A percentile compares a stretch with the other conserved stretches of the same genome.
Conservation (phyloP, 2,329 filamentous ascomycete genomes). For the Colletotrichum falcatum region DNA sequence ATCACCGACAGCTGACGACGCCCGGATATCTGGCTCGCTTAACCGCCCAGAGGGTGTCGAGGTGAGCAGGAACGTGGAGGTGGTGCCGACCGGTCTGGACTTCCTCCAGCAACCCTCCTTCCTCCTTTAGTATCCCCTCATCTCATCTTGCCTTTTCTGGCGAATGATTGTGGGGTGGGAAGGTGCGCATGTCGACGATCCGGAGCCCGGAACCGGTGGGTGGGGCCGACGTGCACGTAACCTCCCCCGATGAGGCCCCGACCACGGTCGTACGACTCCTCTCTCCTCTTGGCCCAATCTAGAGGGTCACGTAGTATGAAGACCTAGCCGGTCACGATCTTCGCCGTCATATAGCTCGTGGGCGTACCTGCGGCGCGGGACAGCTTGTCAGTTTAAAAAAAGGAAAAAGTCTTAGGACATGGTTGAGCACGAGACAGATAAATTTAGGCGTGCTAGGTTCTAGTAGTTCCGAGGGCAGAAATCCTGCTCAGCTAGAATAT, state of each 20-base stretch:
- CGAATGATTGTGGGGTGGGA: neutral
- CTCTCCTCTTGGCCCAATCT: neutral
- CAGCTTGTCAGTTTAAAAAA: neutral
- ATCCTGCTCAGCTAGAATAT: neutral
- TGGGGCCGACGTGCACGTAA: slow-evolving; percentile 16
- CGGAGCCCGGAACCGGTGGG: slow-evolving; percentile 32
- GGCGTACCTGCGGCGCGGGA: too few relatives aligned
- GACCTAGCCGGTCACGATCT: slow-evolving; percentile 2
- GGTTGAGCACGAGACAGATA: neutral
- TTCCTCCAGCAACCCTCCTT: neutral
- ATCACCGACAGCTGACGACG: neutral
- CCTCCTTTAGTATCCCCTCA: too few relatives aligned
- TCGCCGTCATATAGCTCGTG: slow-evolving; percentile 14
- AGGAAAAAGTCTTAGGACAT: neutral
- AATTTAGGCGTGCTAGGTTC: neutral
- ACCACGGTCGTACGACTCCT: slow-evolving; percentile 10
- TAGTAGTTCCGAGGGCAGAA: neutral
- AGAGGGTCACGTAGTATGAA: neutral
- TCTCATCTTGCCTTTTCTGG: slow-evolving; percentile 1
- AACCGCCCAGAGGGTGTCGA: slow-evolving; percentile 7
- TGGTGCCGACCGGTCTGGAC: slow-evolving; percentile 27
- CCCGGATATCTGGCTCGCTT: slow-evolving; percentile 7
- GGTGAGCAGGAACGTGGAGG: slow-evolving; percentile 14
- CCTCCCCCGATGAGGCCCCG: slow-evolving; percentile 24
- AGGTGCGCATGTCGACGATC: slow-evolving; percentile 18